These are phyloP conservation scores for Monosporascus cannonballus DNA, from an alignment of 2,329 filamentous ascomycete species.

Conservation along the genomic window DNA sequence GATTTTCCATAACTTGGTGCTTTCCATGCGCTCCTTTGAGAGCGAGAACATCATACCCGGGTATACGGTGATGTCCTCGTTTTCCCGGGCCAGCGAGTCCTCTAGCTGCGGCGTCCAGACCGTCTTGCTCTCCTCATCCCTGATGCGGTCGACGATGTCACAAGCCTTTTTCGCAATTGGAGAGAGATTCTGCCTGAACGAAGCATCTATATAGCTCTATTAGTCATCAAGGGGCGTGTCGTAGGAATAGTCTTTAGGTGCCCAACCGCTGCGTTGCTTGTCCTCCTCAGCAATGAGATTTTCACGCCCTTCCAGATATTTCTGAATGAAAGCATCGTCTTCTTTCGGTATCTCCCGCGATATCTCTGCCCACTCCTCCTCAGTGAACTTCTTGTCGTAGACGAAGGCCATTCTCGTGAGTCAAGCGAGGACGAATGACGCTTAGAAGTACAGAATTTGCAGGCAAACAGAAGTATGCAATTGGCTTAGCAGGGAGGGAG, in stretches of 20 bases:
- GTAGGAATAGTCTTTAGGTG: background rate
- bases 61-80: slow-evolving; percentile 58
- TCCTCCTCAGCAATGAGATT: slow-evolving; percentile 76
- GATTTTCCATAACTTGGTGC: slow-evolving; percentile 79
- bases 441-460: too few relatives aligned
- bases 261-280: slow-evolving; percentile 70
- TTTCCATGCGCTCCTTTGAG: slow-evolving; percentile 80
- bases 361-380: slow-evolving; percentile 56
- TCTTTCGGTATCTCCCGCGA: slow-evolving; percentile 48
- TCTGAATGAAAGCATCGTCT: slow-evolving; percentile 71
- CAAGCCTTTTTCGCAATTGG: slow-evolving; percentile 74
- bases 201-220: slow-evolving; percentile 44
- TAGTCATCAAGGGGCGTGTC: too few relatives aligned
- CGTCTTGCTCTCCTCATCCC: slow-evolving; percentile 66
- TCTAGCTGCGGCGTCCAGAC: slow-evolving; percentile 74
- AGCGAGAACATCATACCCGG: slow-evolving; percentile 92
- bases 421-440: background rate
- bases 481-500: too few relatives aligned
- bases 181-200: slow-evolving; percentile 69
- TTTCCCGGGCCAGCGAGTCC: slow-evolving; percentile 57
- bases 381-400: slow-evolving; percentile 25
- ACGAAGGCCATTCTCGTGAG: background rate
- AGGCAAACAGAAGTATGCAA: too few relatives aligned
- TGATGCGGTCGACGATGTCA: slow-evolving; percentile 72
- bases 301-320: slow-evolving; percentile 72